Percentiles rank a stretch among this genome's conserved stretches.
Conservation (phyloP, 2,329 filamentous ascomycete genomes). For the Ceratocystis eucalypticola region DNA sequence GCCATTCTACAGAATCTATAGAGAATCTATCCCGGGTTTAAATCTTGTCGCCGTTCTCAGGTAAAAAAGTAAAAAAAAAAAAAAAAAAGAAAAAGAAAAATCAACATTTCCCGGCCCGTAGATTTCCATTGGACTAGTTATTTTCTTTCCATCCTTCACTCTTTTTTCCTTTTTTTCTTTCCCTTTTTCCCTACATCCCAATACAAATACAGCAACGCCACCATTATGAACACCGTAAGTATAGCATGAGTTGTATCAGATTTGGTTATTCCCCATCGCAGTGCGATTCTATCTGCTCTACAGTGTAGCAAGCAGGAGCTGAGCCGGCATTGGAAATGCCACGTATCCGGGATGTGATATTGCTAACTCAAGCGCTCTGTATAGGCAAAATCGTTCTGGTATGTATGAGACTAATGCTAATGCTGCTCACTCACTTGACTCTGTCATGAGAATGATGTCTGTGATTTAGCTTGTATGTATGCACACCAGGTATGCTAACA, state of each 20-base stretch:
- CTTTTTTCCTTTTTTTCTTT: not conserved
- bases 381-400: slow-evolving; percentile 56
- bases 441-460: slow-evolving; percentile 5
- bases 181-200: not conserved
- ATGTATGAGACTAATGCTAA: slow-evolving; percentile 20
- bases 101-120: too few relatives aligned
- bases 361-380: slow-evolving; percentile 13
- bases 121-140: not conserved
- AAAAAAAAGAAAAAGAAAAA: too few relatives aligned
- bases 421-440: not conserved
- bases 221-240: slow-evolving; percentile 44
- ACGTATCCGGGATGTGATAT: slow-evolving; percentile 9
- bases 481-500: not conserved
- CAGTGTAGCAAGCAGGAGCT: not conserved
- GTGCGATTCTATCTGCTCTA: not conserved
- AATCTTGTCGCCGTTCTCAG: not conserved
- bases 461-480: not conserved
- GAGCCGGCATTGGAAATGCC: not conserved
- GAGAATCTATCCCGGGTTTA: not conserved
- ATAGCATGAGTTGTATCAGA: not conserved
- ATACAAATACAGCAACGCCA: slow-evolving; percentile 6
- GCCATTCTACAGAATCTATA: not conserved
- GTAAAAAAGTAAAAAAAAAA: not conserved
- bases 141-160: not conserved
- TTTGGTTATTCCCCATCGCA: too few relatives aligned